Conservation (phyloP, 177 flowering plant species). For the Vitis hybrid region DNA sequence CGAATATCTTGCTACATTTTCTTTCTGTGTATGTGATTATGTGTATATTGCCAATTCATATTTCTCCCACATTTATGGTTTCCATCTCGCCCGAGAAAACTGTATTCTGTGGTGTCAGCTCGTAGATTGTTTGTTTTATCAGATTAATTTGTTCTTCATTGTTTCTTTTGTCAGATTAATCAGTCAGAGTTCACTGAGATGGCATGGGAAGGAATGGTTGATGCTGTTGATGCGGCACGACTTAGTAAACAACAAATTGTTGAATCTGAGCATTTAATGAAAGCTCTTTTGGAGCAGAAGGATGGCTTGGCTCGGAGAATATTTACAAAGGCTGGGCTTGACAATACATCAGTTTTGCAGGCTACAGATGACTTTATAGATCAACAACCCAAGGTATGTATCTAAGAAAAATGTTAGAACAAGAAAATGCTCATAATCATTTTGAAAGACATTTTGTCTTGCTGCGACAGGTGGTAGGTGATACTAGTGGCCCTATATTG, state of each 20-base stretch:
- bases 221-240: conserved; percentile 80
- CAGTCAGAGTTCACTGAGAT: conserved; percentile 82
- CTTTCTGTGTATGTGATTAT: too few species aligned
- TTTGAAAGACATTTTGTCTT: conserved; percentile 7
- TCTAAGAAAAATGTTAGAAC: not conserved
- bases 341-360: conserved; percentile 78
- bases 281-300: conserved; percentile 92
- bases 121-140: not conserved
- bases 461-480: conserved; percentile 64
- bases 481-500: conserved; percentile 67
- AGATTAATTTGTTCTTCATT: not conserved
- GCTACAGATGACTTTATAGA: conserved; percentile 78
- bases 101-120: not conserved
- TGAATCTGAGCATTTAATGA: conserved; percentile 92
- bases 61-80: too few species aligned
- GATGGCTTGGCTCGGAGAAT: conserved; percentile 93
- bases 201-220: conserved; percentile 94
- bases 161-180: conserved; percentile 38
- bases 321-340: conserved; percentile 83
- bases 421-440: too few species aligned
- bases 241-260: conserved; percentile 78
- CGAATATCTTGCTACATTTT: too few species aligned
- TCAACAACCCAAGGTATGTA: conserved; percentile 74
- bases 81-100: not conserved
- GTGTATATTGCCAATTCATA: too few species aligned